Evolutionary conservation across 352 stramenopile genomes (phyloP).

Genomic region (Phytophthora litchii): DNA sequence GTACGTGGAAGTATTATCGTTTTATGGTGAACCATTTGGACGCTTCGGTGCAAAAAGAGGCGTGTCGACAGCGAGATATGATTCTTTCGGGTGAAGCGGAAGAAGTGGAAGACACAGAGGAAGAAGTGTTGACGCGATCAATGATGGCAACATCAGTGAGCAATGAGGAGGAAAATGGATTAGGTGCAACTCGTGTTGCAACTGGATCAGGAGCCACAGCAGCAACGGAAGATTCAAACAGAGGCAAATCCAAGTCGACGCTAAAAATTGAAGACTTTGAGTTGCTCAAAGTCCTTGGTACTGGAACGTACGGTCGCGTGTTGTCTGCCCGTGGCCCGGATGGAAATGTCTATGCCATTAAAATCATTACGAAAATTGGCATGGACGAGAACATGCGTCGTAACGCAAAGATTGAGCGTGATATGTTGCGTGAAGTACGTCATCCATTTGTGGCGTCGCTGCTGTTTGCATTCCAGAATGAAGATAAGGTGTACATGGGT

Average conservation of each 20-base stretch:
- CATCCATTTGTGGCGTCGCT: constrained; percentile 98
- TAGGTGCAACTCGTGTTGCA: constrained; percentile 36
- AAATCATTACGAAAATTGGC: constrained; percentile 90
- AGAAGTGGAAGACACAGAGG: constrained; percentile 75
- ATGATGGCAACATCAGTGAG: constrained; percentile 64
- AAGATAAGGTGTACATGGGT: constrained; percentile 98
- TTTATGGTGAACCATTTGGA: constrained; percentile 87
- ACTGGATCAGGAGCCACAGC: constrained; percentile 18
- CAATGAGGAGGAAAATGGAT: constrained; percentile 62
- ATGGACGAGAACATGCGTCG: constrained; percentile 84
- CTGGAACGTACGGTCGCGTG: constrained; percentile 84
- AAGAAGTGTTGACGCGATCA: constrained; percentile 62
- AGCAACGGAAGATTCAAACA: constrained; percentile 34
- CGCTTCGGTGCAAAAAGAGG: constrained; percentile 47
- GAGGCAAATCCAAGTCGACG: constrained; percentile 78
- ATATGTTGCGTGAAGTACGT: constrained; percentile 94
- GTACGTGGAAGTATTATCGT: constrained; percentile 89
- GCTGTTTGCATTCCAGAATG: constrained; percentile 97
- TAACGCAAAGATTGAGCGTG: constrained; percentile 92
- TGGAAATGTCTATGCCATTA: constrained; percentile 84
- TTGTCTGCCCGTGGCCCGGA: constrained; percentile 74
- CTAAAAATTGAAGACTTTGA: constrained; percentile 90
- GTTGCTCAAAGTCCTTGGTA: constrained; percentile 84
- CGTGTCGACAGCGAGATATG: constrained; percentile 58
- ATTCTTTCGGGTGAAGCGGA: constrained; percentile 78